These are phyloP conservation scores for Epichloe sibirici DNA, from an alignment of 2,329 filamentous ascomycete species.

Conservation along the genomic window DNA sequence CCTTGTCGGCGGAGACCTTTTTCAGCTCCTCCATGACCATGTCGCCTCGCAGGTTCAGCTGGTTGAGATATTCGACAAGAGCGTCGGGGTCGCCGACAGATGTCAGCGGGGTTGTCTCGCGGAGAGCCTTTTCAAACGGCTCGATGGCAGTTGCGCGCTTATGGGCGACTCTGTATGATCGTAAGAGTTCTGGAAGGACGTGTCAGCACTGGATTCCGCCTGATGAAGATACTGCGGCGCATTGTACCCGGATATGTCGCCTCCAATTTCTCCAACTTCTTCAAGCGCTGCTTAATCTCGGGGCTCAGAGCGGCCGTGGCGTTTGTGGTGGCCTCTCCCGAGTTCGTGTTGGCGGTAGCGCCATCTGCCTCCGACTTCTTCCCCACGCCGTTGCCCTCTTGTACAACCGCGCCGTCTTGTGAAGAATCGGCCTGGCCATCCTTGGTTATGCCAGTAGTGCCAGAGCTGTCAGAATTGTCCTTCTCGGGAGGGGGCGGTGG, in stretches of 20 bases:
- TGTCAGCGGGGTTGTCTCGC: slow-evolving; percentile 83
- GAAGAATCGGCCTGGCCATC: slow-evolving; percentile 14
- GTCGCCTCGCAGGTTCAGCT: slow-evolving; percentile 72
- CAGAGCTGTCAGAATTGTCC: slow-evolving; percentile 12
- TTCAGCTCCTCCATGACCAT: slow-evolving; percentile 94
- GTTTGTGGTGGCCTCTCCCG: background rate
- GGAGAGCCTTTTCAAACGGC: slow-evolving; percentile 80
- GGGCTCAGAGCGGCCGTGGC: slow-evolving; percentile 47
- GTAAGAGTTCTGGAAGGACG: slow-evolving; percentile 55
- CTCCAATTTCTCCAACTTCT: slow-evolving; percentile 84
- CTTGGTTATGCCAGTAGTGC: slow-evolving; percentile 7
- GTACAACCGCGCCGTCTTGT: slow-evolving; percentile 9
- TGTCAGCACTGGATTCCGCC: background rate
- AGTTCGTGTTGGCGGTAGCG: background rate
- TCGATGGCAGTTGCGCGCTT: slow-evolving; percentile 78
- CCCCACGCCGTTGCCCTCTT: slow-evolving; percentile 11
- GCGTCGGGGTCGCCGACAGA: slow-evolving; percentile 78
- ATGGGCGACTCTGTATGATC: slow-evolving; percentile 87
- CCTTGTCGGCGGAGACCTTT: slow-evolving; percentile 69
- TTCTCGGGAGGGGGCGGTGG: slow-evolving; percentile 26
- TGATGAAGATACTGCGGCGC: background rate
- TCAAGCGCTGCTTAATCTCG: slow-evolving; percentile 63
- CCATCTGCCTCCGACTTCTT: slow-evolving; percentile 7
- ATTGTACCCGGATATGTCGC: slow-evolving; percentile 66
- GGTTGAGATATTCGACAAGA: slow-evolving; percentile 79